phyloP scores from a whole-genome alignment of 2,329 filamentous ascomycete genomes.

The Colletotrichum gigasporum region DNA sequence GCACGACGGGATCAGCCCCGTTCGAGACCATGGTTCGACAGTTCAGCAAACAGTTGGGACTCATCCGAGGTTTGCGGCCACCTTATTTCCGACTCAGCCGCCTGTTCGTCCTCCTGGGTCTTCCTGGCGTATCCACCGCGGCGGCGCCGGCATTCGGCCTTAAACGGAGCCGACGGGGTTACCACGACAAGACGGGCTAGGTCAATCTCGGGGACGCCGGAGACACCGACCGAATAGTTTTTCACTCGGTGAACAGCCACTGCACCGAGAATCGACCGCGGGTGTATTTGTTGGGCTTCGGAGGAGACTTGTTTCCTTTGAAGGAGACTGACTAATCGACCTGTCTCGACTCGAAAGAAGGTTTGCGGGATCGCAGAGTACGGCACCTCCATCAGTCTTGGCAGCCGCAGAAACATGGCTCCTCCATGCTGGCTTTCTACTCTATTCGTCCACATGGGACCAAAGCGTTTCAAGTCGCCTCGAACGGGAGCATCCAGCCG shows the following conservation, averaged over 20 bases:
- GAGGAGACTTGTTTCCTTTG: not conserved
- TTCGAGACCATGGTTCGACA: constrained; percentile 6
- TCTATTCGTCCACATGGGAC: constrained; percentile 1
- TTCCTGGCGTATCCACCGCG: not conserved
- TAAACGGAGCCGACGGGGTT: not conserved
- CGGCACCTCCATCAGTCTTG: constrained; percentile 8
- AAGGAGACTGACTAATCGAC: not conserved
- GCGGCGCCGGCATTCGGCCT: constrained; percentile 16
- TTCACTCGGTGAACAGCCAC: not conserved
- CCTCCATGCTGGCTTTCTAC: not conserved
- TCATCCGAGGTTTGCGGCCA: constrained; percentile 25
- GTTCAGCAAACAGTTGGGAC: constrained; percentile 9
- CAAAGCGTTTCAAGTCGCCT: constrained; percentile 16
- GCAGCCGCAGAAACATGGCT: constrained; percentile 14
- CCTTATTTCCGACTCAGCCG: constrained; percentile 25
- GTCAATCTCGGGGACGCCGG: not conserved
- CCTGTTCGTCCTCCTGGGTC: not conserved
- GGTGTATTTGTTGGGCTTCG: not conserved
- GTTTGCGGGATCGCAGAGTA: not conserved
- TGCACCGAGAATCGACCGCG: not conserved
- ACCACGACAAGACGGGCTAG: not conserved
- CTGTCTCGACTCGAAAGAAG: not conserved
- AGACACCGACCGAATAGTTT: not conserved
- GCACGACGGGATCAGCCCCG: constrained; percentile 17
- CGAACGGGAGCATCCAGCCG: constrained; percentile 27